Base-by-base conservation (phyloP, 345 rosid species). In the Microcos paniculata region DNA sequence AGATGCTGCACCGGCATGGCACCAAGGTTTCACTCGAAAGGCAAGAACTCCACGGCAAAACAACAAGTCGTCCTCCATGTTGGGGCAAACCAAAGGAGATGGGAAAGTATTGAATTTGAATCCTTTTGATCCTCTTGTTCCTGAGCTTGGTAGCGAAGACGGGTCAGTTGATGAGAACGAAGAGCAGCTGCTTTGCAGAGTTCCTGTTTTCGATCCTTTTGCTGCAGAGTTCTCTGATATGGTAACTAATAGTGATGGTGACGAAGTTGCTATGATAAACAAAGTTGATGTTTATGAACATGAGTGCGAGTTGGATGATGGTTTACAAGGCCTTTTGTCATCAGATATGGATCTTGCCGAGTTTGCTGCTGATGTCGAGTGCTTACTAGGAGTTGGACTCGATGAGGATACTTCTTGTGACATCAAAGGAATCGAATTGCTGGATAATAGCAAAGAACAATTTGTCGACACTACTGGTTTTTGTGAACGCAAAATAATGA, bases 331-430 rank as follows among this genome's bases (percentile, higher is more conserved):
- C 46, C 73, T 84, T 26, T 70, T 89, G 6, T 83, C 83, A 4
- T 80, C 88, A 0, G 91, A 89, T 57, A 52, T 84, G 75, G 88
- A 86, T 79, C 87, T 89, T 69, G 84, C 84, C 0, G 82, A 76
- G 73, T 82, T 89, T 42, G 82, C 83, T 53, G 89, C 86, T 16
- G 88, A 87, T 51, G 89, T 89, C 26, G 87, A 86, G 82, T 82
- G 82, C 61, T 74, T 89, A 35, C 72, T 89, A 16, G 87, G 70
- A 31, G 52, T 49, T 24, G 79, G 70, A 52, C 45, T 52, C 3
- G 80, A 82, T 3, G 82, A 85, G 13, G 82, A 85, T 53, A 46
- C 66, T 69, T 8, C 55, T 62, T 68, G 66, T 51, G 84, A 63
- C 57, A 31, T 61, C 72, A 73, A 82, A 52, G 72, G 62, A 35